Evolutionary conservation across 768 basidiomycete genomes (phyloP).

Genomic region (Pleurotus tuoliensis): DNA sequence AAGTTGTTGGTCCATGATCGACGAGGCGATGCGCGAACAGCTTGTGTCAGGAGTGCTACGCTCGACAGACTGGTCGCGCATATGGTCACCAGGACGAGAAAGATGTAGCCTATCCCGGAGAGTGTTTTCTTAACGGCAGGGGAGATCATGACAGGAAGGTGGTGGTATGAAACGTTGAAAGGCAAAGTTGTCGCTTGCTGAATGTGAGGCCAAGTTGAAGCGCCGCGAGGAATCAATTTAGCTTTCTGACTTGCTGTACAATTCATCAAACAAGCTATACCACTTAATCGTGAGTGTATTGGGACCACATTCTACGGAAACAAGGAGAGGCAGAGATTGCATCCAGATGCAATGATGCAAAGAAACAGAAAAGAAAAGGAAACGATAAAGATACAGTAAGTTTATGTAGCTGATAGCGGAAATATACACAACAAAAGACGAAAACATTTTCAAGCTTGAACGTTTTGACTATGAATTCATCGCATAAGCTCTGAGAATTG

Average conservation of each 20-base stretch:
- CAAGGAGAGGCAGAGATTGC: slow-evolving; percentile 6
- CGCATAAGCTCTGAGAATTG: background rate
- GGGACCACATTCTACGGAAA: slow-evolving; percentile 3
- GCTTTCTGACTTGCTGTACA: background rate
- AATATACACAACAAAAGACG: slow-evolving; percentile 13
- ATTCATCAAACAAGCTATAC: background rate
- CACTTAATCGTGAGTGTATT: background rate
- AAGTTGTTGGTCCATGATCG: slow-evolving; percentile 57
- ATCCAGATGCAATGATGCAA: slow-evolving; percentile 8
- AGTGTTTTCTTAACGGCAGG: slow-evolving; percentile 44
- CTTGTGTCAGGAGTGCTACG: slow-evolving; percentile 64
- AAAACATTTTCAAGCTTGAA: slow-evolving; percentile 30
- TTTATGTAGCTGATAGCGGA: background rate
- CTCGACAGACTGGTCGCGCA: slow-evolving; percentile 62
- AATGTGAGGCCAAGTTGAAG: background rate
- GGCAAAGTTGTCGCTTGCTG: background rate
- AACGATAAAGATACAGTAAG: slow-evolving; percentile 1
- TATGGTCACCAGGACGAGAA: slow-evolving; percentile 45
- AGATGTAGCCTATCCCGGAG: slow-evolving; percentile 49
- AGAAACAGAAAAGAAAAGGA: slow-evolving; percentile 3
- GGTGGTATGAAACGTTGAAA: background rate
- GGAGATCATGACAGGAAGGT: slow-evolving; percentile 35
- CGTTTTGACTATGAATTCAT: slow-evolving; percentile 34
- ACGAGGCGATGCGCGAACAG: slow-evolving; percentile 58
- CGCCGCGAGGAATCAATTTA: background rate